Evolutionary conservation across 2,329 filamentous ascomycete genomes (phyloP).

Genomic region (Byssoonygena ceratinophila): DNA sequence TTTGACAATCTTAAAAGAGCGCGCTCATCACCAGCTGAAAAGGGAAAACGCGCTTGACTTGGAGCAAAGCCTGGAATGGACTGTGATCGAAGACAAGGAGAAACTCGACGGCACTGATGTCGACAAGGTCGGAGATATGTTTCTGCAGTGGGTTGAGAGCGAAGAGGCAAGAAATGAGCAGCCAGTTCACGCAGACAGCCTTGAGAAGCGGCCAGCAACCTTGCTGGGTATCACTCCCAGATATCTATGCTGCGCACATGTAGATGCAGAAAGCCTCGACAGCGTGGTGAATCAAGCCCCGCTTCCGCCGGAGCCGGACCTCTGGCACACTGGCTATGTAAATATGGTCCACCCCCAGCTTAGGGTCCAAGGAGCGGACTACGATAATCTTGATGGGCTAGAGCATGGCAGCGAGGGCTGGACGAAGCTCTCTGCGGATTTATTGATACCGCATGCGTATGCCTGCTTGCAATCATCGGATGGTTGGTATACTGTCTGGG

Average conservation of each 20-base stretch:
- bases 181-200: not conserved
- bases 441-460: constrained; percentile 1
- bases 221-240: not conserved
- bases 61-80: constrained; percentile 2
- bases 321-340: constrained; percentile 3
- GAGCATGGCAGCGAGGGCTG: not conserved
- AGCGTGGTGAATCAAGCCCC: constrained; percentile 7
- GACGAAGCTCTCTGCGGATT: constrained; percentile 2
- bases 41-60: not conserved
- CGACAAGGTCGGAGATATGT: not conserved
- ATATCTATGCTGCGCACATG: constrained; percentile 7
- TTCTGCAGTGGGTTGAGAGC: not conserved
- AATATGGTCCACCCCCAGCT: constrained; percentile 2
- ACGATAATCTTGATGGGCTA: not conserved
- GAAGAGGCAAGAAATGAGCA: not conserved
- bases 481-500: constrained; percentile 3
- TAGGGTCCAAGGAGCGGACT: not conserved
- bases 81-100: constrained; percentile 7
- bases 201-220: not conserved
- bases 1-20: not conserved
- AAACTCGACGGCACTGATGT: constrained; percentile 1
- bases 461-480: constrained; percentile 1
- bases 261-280: constrained; percentile 1
- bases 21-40: not conserved
- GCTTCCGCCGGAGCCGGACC: not conserved